Conservation (phyloP, 768 basidiomycete species). For the Lactarius evosmus region DNA sequence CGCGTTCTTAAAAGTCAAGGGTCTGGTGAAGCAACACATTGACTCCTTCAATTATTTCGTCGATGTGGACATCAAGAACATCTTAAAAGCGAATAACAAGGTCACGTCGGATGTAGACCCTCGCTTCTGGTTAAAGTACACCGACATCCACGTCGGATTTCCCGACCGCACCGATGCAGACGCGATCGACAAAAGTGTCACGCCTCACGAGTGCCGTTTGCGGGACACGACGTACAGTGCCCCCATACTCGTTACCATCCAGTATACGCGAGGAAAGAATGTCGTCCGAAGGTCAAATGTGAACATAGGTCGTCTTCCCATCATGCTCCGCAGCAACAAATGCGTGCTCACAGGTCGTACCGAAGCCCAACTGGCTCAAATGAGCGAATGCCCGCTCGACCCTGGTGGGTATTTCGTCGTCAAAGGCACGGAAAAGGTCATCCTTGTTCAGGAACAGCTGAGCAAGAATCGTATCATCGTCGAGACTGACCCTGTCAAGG, state of each 20-base stretch:
- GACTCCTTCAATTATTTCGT: slow-evolving; percentile 99
- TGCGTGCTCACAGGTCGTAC: slow-evolving; percentile 80
- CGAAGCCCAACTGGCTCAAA: slow-evolving; percentile 82
- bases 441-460: slow-evolving; percentile 96
- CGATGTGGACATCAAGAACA: slow-evolving; percentile 94
- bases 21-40: slow-evolving; percentile 97
- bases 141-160: slow-evolving; percentile 89
- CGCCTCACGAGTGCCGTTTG: slow-evolving; percentile 95
- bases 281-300: slow-evolving; percentile 82
- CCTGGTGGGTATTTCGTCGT: slow-evolving; percentile 99
- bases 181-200: slow-evolving; percentile 75
- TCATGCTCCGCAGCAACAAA: slow-evolving; percentile 95
- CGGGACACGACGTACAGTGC: slow-evolving; percentile 95
- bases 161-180: slow-evolving; percentile 86
- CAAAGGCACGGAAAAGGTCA: slow-evolving; percentile 99
- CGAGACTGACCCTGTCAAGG: slow-evolving; percentile 88
- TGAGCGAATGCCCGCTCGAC: slow-evolving; percentile 97
- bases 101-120: slow-evolving; percentile 97
- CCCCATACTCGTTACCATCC: slow-evolving; percentile 89
- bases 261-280: slow-evolving; percentile 89
- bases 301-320: slow-evolving; percentile 86
- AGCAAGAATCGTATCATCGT: slow-evolving; percentile 99
- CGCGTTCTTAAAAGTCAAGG: slow-evolving; percentile 95
- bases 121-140: slow-evolving; percentile 94
- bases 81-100: slow-evolving; percentile 89